Percentiles rank a stretch among this genome's conserved stretches.
phyloP scores from a whole-genome alignment of 1,284 basidiomycete species.

The Leccinum insolens region DNA sequence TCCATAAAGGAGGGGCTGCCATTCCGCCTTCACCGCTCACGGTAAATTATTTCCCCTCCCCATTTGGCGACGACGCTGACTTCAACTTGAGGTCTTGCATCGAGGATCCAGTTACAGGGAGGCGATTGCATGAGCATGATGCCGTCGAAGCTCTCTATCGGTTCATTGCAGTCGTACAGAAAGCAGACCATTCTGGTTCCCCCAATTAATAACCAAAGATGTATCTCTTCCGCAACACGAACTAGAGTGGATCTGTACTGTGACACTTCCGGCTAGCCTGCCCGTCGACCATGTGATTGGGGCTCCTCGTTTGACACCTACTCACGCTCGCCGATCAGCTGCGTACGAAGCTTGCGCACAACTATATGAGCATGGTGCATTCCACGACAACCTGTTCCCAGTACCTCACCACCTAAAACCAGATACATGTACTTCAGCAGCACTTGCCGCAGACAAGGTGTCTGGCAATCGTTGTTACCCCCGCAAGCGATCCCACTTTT shows the following conservation, averaged over 20 bases:
- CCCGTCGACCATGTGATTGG: constrained; percentile 48
- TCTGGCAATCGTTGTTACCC: constrained; percentile 55
- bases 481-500: constrained; percentile 63
- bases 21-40: constrained; percentile 48
- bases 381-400: constrained; percentile 57
- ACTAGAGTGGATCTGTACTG: constrained; percentile 46
- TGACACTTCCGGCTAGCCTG: constrained; percentile 48
- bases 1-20: constrained; percentile 40
- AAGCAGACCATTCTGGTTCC: constrained; percentile 16
- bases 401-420: constrained; percentile 19
- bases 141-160: constrained; percentile 57
- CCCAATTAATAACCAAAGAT: constrained; percentile 45
- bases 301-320: constrained; percentile 44
- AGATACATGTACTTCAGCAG: constrained; percentile 12
- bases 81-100: constrained; percentile 27
- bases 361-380: constrained; percentile 50
- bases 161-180: constrained; percentile 39
- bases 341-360: constrained; percentile 57
- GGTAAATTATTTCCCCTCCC: constrained; percentile 44
- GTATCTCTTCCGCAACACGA: constrained; percentile 9
- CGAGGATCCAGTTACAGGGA: constrained; percentile 59
- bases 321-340: constrained; percentile 58
- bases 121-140: constrained; percentile 55
- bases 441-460: constrained; percentile 30
- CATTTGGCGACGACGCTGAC: constrained; percentile 52